phyloP scores from a whole-genome alignment of 2,329 filamentous ascomycete genomes.

The Talaromyces sp. region DNA sequence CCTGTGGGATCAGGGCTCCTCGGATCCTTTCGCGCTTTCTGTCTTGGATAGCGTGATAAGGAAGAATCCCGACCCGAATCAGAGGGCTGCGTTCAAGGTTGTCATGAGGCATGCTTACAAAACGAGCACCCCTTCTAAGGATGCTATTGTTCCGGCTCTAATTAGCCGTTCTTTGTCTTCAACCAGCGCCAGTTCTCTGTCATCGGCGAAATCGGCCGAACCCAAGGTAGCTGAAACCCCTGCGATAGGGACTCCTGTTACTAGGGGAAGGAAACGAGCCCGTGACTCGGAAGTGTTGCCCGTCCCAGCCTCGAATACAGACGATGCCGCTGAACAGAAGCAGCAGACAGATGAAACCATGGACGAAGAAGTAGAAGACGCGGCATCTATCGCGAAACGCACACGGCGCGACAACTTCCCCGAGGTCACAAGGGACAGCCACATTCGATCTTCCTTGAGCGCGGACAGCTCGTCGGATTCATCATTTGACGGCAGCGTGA shows the following conservation, averaged over 20 bases:
- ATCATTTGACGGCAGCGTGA: not conserved
- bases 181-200: conserved; percentile 32
- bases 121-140: conserved; percentile 13
- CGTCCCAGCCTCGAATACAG: not conserved
- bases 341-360: conserved; percentile 25
- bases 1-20: conserved; percentile 22
- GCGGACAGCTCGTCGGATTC: conserved; percentile 2
- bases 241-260: conserved; percentile 3
- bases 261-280: conserved; percentile 10
- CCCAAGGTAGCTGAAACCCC: conserved; percentile 17
- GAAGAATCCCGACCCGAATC: conserved; percentile 20
- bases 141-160: conserved; percentile 5
- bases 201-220: conserved; percentile 35
- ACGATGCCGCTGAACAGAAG: conserved; percentile 21
- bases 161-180: conserved; percentile 19
- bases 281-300: conserved; percentile 9
- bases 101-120: conserved; percentile 25
- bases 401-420: conserved; percentile 20
- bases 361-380: conserved; percentile 20
- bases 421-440: conserved; percentile 20
- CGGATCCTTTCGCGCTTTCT: conserved; percentile 28
- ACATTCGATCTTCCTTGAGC: conserved; percentile 20
- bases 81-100: conserved; percentile 25
- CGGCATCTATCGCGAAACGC: conserved; percentile 19
- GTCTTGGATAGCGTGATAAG: conserved; percentile 25